phyloP scores from a whole-genome alignment of 2,329 filamentous ascomycete genomes.

The Trichoderma afroharzianum region DNA sequence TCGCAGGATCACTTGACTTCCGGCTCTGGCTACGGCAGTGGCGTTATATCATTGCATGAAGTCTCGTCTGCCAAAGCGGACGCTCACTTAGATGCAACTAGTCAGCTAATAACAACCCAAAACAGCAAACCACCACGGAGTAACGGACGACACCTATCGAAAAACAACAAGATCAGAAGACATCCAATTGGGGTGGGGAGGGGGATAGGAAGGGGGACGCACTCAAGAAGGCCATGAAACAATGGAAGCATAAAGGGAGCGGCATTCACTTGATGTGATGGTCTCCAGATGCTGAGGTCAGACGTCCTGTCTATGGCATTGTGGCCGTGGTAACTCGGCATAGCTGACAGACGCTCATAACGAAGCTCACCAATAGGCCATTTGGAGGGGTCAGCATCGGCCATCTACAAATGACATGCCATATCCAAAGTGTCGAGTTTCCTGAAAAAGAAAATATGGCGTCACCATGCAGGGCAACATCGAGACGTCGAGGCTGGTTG shows the following conservation, averaged over 20 bases:
- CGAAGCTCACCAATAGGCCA: neutral
- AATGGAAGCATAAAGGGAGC: neutral
- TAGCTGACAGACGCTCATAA: neutral
- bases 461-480: conserved; percentile 14
- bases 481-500: neutral
- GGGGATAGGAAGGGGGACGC: neutral
- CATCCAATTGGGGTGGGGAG: neutral
- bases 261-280: neutral
- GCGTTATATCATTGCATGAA: neutral
- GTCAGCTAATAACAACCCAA: neutral
- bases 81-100: neutral
- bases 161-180: neutral
- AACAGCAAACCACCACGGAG: neutral
- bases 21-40: neutral
- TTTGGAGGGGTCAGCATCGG: neutral
- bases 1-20: neutral
- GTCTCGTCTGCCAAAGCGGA: neutral
- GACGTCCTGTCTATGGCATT: neutral
- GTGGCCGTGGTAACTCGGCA: neutral
- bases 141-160: neutral
- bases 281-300: neutral
- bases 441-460: neutral
- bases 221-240: neutral
- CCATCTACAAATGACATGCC: neutral
- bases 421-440: neutral